phyloP scores from a whole-genome alignment of 192 early-diverging fungal genomes.

The Podochytrium sp. region DNA sequence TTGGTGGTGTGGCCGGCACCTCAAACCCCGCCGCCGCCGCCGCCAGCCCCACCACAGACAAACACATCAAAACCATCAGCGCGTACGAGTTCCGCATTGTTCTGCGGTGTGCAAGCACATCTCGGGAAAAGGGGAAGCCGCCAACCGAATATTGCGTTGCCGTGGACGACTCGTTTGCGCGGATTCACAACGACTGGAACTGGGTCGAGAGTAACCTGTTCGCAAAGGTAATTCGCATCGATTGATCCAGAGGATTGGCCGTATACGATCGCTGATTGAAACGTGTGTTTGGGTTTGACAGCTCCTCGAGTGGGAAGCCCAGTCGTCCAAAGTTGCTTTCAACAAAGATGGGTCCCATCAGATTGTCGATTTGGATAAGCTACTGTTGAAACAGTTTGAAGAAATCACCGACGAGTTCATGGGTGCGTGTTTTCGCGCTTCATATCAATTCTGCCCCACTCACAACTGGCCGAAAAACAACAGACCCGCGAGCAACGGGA shows the following conservation, averaged over 20 bases:
- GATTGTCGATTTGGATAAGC: constrained; percentile 36
- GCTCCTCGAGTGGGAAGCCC: constrained; percentile 43
- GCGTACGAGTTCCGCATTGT: constrained; percentile 56
- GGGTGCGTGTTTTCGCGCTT: constrained; percentile 32
- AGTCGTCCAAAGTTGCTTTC: constrained; percentile 10
- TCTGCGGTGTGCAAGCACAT: constrained; percentile 31
- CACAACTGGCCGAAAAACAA: too few species aligned
- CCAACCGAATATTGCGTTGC: constrained; percentile 45
- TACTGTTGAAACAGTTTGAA: constrained; percentile 57
- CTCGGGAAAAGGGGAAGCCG: not conserved
- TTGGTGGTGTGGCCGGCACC: not conserved
- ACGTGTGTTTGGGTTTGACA: constrained; percentile 3
- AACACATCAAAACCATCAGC: constrained; percentile 37
- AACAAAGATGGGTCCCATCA: constrained; percentile 12
- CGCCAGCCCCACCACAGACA: constrained; percentile 2
- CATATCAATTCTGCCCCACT: not conserved
- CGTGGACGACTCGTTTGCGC: constrained; percentile 57
- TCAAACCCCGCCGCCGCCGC: not conserved
- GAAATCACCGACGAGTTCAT: constrained; percentile 54
- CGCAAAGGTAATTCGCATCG: constrained; percentile 43
- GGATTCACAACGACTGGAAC: constrained; percentile 62
- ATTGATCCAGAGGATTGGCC: not conserved
- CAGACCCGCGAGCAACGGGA: constrained; percentile 48
- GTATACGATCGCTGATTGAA: not conserved
- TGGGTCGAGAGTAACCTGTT: constrained; percentile 60